Evolutionary conservation across 2,329 filamentous ascomycete species (phyloP), one percentile per base, ranked within the genome.

Genomic region (Aspergillus proliferans): DNA sequence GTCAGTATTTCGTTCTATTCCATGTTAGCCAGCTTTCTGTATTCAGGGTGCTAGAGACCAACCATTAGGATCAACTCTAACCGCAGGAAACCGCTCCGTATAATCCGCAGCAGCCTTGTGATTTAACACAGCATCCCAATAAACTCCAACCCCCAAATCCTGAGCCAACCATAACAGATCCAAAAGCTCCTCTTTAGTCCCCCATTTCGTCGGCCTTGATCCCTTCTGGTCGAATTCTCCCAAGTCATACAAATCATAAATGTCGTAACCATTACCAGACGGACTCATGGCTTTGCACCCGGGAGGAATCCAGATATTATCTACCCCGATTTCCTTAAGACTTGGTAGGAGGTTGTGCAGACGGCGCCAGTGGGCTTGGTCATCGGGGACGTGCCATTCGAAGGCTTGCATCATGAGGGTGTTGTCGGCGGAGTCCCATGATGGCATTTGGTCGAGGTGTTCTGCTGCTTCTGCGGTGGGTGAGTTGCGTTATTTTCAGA

Each of bases 171-270:
- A 65, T 2, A 72, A 68, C 43, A 88, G 64, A 15, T 73, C 70
- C 2, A 78, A 55, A 14, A 88, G 69, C 48, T 87, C 83, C 41
- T 79, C 75, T 58, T 81, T 82, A 1, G 73, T 71, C 2, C 85
- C 85, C 84, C 84, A 89, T 73, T 87, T 88, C 1, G 85, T 88
- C 2, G 71, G 69, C 4, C 68, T 69, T 0, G 72, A 64, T 15
- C 82, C 83, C 62, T 88, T 88, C 60, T 87, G 84, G 39, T 87
- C 79, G 57, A 88, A 88, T 61, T 88, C 85, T 28, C 85, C 85
- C 2, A 86, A 66, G 52, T 86, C 83, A 57, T 83, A 86, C 12
- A 88, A 67, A 60, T 88, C 85, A 60, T 87, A 88, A 52, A 82
- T 75, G 62, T 85, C 83, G 55, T 86, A 85, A 4, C 85, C 85